These are phyloP conservation scores for Fusarium sacchari DNA, from an alignment of 2,329 filamentous ascomycete genomes.

Conservation along the genomic window DNA sequence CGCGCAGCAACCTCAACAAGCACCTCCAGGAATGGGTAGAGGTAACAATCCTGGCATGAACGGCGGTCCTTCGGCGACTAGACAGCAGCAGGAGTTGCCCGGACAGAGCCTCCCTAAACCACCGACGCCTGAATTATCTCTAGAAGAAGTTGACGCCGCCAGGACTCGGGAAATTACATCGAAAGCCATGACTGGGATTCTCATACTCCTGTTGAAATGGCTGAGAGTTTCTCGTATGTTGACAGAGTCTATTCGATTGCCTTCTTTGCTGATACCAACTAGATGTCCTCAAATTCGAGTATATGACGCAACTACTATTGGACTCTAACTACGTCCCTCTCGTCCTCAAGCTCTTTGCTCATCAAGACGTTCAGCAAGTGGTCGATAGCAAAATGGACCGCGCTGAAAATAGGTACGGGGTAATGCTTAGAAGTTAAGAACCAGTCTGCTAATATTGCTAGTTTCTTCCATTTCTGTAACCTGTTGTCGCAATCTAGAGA, in stretches of 20 bases:
- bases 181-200: slow-evolving; percentile 90
- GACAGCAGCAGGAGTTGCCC: slow-evolving; percentile 45
- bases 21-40: slow-evolving; percentile 55
- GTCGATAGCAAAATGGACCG: slow-evolving; percentile 88
- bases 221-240: slow-evolving; percentile 89
- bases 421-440: background rate
- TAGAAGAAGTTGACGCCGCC: slow-evolving; percentile 84
- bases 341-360: slow-evolving; percentile 90
- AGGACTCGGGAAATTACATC: slow-evolving; percentile 86
- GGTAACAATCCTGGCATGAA: slow-evolving; percentile 54
- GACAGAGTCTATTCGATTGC: background rate
- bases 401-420: slow-evolving; percentile 77
- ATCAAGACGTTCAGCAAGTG: slow-evolving; percentile 91
- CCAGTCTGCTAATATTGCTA: slow-evolving; percentile 47
- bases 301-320: slow-evolving; percentile 89
- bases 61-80: slow-evolving; percentile 50
- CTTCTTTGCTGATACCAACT: slow-evolving; percentile 26
- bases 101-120: slow-evolving; percentile 50
- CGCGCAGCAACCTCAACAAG: slow-evolving; percentile 63
- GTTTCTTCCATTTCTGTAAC: slow-evolving; percentile 93
- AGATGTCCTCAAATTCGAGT: slow-evolving; percentile 97
- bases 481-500: slow-evolving; percentile 65
- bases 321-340: slow-evolving; percentile 96
- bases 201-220: slow-evolving; percentile 94
- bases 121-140: slow-evolving; percentile 57